Base-by-base conservation (phyloP, 768 basidiomycete species). In the Macrolepiota albuminosa region DNA sequence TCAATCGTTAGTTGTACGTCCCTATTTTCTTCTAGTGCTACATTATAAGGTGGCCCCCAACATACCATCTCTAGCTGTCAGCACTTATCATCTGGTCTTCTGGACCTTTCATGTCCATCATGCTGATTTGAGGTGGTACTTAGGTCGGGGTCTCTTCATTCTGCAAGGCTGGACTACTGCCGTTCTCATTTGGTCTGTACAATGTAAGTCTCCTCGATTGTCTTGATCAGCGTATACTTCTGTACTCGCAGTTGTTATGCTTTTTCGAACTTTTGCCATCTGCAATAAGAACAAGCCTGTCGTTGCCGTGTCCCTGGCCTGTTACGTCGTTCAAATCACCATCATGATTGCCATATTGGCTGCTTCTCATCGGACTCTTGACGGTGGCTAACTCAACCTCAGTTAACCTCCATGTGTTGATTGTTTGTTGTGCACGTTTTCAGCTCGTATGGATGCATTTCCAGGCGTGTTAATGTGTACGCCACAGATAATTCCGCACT, bases 241-340 rank as follows among this genome's bases (percentile, higher is more conserved):
- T 29, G 39, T 24, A 24, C 33, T 8, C 4, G 9, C 48, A 71
- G 70, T 61, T 26, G 61, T 67, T 33, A 65, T 71, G 61, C 39
- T 71, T 10, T 66, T 65, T 57, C 68, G 70, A 56, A 71, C 66
- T 18, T 66, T 65, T 31, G 71, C 67, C 21, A 68, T 70, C 42
- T 70, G 62, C 56, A 55, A 47, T 33, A 61, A 64, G 36, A 56
- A 53, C 5, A 63, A 58, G 49, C 37, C 21, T 9, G 58, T 69
- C 24, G 60, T 65, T 51, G 61, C 46, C 11, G 24, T 42, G 58
- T 61, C 57, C 54, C 36, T 62, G 37, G 7, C 52, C 42, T 47
- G 56, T 52, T 64, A 68, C 61, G 58, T 63, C 16, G 50, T 52
- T 45, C 64, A 68, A 59, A 58, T 69, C 5, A 33, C 50, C 49